A percentile compares a stretch with the other conserved stretches of the same genome.
phyloP scores from a whole-genome alignment of 2,329 filamentous ascomycete species.

The Eutypella sp. region DNA sequence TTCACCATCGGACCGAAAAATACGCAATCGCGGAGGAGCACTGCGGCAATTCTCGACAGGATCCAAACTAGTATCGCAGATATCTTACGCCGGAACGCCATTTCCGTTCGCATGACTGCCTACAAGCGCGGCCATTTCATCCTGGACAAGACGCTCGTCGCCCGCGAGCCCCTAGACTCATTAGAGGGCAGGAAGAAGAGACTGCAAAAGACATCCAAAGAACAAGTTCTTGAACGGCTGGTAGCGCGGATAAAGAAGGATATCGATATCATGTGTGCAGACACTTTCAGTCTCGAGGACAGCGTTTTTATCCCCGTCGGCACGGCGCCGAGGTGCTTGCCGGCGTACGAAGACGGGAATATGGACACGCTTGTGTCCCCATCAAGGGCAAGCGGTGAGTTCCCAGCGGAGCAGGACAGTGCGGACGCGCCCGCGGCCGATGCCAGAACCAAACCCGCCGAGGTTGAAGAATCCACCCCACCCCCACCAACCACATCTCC shows the following conservation, averaged over 20 bases:
- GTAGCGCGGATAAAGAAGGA: slow-evolving; percentile 42
- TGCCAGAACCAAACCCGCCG: not conserved
- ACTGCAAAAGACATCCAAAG: slow-evolving; percentile 30
- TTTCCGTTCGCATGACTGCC: slow-evolving; percentile 41
- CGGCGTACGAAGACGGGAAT: not conserved
- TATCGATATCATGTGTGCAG: slow-evolving; percentile 44
- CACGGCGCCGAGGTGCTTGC: not conserved
- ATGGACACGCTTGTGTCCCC: not conserved
- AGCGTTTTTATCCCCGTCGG: slow-evolving; percentile 8
- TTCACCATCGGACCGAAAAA: slow-evolving; percentile 38
- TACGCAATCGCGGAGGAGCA: slow-evolving; percentile 38
- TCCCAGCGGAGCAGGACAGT: not conserved
- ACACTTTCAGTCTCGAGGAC: slow-evolving; percentile 39
- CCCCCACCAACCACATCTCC: not conserved
- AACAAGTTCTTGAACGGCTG: slow-evolving; percentile 36
- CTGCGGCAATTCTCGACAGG: slow-evolving; percentile 46
- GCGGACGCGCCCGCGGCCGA: not conserved
- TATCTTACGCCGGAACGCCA: slow-evolving; percentile 41
- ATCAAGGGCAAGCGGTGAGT: not conserved
- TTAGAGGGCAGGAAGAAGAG: slow-evolving; percentile 26
- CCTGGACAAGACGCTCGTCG: slow-evolving; percentile 43
- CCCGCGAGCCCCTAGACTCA: slow-evolving; percentile 30
- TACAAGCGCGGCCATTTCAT: slow-evolving; percentile 51
- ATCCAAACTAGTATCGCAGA: slow-evolving; percentile 46
- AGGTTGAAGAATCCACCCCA: not conserved